Conservation (phyloP, 352 stramenopile genomes). For the Blastocystis sp. region DNA sequence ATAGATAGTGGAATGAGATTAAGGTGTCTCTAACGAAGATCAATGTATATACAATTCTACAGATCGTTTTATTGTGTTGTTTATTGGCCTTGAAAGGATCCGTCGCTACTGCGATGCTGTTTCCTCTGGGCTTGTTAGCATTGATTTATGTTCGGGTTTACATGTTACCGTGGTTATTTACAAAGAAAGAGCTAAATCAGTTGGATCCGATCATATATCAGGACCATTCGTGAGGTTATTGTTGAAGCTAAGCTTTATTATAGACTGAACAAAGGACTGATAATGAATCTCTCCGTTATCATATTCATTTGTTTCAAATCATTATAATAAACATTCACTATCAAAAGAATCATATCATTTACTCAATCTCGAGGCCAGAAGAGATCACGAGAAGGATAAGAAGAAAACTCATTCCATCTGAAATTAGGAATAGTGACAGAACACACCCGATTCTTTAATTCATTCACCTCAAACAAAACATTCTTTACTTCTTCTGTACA, state of each 20-base stretch:
- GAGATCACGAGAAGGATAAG: not conserved
- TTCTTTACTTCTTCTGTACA: not conserved
- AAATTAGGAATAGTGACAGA: not conserved
- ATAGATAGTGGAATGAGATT: not conserved
- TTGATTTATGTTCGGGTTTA: conserved; percentile 46
- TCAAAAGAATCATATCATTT: no score
- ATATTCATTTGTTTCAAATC: no score
- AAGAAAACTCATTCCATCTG: not conserved
- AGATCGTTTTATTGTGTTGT: not conserved
- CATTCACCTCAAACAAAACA: not conserved
- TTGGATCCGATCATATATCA: conserved; percentile 34
- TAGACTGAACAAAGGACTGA: no score
- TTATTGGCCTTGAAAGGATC: conserved; percentile 5
- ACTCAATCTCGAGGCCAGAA: not conserved
- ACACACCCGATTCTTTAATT: not conserved
- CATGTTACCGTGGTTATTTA: conserved; percentile 20
- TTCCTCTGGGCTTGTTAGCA: conserved; percentile 14
- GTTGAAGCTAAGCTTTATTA: no score
- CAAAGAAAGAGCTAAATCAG: conserved; percentile 1
- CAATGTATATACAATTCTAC: conserved; percentile 25
- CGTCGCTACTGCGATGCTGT: conserved; percentile 10
- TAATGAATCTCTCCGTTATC: no score
- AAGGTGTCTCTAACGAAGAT: conserved; percentile 26
- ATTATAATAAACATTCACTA: no score
- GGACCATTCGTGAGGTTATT: no score